phyloP scores from a whole-genome alignment of 23 red algal species.

The Gracilariopsis chorda region DNA sequence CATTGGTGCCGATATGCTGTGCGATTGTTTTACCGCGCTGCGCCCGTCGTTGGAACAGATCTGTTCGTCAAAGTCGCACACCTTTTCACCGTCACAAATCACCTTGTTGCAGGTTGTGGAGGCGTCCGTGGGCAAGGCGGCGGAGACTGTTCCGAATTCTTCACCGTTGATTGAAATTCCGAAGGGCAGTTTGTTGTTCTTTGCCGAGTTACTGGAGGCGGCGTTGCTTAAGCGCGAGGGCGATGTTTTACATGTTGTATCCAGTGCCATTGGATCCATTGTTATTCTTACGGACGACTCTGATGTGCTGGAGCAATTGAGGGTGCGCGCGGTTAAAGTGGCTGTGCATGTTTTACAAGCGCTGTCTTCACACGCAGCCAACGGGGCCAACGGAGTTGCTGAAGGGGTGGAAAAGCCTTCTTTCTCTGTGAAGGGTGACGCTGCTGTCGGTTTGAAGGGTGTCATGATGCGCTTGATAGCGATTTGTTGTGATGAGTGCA shows the following conservation, averaged over 20 bases:
- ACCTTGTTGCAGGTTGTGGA: slow-evolving; percentile 47
- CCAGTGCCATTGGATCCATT: slow-evolving; percentile 42
- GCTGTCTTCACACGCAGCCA: background rate
- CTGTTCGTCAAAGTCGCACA: background rate
- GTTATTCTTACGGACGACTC: slow-evolving; percentile 41
- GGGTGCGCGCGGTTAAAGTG: slow-evolving; percentile 29
- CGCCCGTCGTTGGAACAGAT: slow-evolving; percentile 33
- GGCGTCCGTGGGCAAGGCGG: slow-evolving; percentile 41
- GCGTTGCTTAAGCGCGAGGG: slow-evolving; percentile 39
- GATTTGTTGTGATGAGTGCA: slow-evolving; percentile 34
- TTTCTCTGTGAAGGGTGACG: background rate
- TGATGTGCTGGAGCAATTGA: slow-evolving; percentile 27
- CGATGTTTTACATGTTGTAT: slow-evolving; percentile 4
- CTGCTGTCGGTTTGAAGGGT: slow-evolving; percentile 7
- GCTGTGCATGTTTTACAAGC: slow-evolving; percentile 49
- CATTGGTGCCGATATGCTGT: slow-evolving; percentile 40
- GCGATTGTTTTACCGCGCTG: slow-evolving; percentile 33
- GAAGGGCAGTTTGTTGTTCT: slow-evolving; percentile 32
- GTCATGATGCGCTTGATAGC: slow-evolving; percentile 52
- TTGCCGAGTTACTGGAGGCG: slow-evolving; percentile 47
- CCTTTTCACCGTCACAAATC: slow-evolving; percentile 19
- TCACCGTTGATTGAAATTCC: background rate
- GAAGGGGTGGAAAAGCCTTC: background rate
- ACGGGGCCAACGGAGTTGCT: background rate
- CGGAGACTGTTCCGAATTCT: slow-evolving; percentile 7